A percentile compares a stretch with the other conserved stretches of the same genome.
Evolutionary conservation across 2,329 filamentous ascomycete genomes (phyloP).

Genomic region (Pestalotiopsis sp.): DNA sequence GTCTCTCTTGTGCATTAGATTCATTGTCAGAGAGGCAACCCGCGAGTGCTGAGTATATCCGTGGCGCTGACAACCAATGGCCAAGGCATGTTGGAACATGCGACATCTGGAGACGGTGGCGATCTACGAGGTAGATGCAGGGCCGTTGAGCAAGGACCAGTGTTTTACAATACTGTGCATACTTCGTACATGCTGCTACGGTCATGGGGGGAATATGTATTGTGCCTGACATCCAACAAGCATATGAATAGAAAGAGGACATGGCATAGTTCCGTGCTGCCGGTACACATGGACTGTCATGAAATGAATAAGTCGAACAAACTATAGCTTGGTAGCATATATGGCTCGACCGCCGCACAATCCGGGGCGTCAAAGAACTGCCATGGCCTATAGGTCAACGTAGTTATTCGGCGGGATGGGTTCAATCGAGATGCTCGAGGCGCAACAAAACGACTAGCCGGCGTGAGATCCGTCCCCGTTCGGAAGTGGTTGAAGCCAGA

Average conservation of each 20-base stretch:
- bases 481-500: slow-evolving; percentile 1
- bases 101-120: not conserved
- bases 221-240: not conserved
- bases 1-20: not conserved
- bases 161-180: not conserved
- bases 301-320: too few relatives aligned
- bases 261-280: not conserved
- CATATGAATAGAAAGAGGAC: too few relatives aligned
- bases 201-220: not conserved
- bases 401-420: not conserved
- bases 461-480: not conserved
- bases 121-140: not conserved
- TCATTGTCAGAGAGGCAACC: not conserved
- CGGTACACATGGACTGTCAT: too few relatives aligned
- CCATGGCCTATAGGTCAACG: not conserved
- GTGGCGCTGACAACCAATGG: not conserved
- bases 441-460: not conserved
- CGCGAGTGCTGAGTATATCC: not conserved
- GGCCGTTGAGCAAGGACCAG: not conserved
- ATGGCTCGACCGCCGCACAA: not conserved
- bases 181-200: not conserved
- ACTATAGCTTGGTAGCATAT: not conserved
- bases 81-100: not conserved
- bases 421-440: not conserved
- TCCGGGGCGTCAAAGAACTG: not conserved